phyloP scores from a whole-genome alignment of 2,329 filamentous ascomycete species.

The Septoria petroselini region DNA sequence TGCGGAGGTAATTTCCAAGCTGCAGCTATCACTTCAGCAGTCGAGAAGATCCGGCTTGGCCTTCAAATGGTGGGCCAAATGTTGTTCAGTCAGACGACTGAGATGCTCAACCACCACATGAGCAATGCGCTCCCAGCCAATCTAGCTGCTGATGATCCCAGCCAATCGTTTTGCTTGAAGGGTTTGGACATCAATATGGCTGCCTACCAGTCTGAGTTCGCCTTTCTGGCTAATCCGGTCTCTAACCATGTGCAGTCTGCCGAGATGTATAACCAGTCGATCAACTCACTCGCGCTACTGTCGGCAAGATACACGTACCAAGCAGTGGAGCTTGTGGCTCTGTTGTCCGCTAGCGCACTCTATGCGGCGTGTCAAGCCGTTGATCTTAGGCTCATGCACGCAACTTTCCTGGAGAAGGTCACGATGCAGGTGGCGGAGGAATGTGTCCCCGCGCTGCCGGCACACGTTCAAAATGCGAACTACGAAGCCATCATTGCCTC shows the following conservation, averaged over 20 bases:
- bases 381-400: slow-evolving; percentile 28
- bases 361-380: slow-evolving; percentile 31
- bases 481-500: background rate
- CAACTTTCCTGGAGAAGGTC: slow-evolving; percentile 15
- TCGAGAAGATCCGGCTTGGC: slow-evolving; percentile 39
- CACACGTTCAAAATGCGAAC: background rate
- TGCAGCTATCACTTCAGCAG: slow-evolving; percentile 55
- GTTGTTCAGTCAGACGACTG: slow-evolving; percentile 60
- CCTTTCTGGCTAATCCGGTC: slow-evolving; percentile 57
- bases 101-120: slow-evolving; percentile 60
- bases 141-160: slow-evolving; percentile 57
- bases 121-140: slow-evolving; percentile 63
- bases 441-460: slow-evolving; percentile 1
- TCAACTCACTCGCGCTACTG: slow-evolving; percentile 60
- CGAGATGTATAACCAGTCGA: slow-evolving; percentile 64
- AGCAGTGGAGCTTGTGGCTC: slow-evolving; percentile 27
- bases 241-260: slow-evolving; percentile 62
- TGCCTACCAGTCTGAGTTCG: slow-evolving; percentile 53
- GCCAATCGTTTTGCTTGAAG: slow-evolving; percentile 57
- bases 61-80: slow-evolving; percentile 60
- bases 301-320: slow-evolving; percentile 29
- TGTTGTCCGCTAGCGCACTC: slow-evolving; percentile 27
- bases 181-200: slow-evolving; percentile 65
- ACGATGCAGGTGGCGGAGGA: background rate
- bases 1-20: slow-evolving; percentile 70